These are phyloP conservation scores for Allomyces macrogynus DNA, from an alignment of 192 early-diverging fungal species.

Conservation along the genomic window DNA sequence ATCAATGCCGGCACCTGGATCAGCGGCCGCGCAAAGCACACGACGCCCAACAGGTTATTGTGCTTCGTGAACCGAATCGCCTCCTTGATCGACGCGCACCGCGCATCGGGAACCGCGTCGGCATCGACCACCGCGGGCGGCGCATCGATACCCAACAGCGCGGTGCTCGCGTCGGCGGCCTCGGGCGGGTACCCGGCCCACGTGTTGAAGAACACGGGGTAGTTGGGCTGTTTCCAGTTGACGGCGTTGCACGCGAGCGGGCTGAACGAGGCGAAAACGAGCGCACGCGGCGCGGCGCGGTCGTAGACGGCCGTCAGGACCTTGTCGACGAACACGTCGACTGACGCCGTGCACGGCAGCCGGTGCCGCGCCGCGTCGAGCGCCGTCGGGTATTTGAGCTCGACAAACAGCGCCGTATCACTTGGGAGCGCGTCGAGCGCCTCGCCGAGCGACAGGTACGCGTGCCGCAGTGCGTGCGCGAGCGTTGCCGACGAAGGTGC, in stretches of 20 bases:
- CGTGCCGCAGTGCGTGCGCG: not conserved
- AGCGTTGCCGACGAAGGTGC: not conserved
- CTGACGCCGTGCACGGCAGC: constrained; percentile 37
- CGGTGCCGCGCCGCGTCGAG: constrained; percentile 26
- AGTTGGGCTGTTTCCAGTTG: constrained; percentile 99
- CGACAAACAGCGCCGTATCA: constrained; percentile 62
- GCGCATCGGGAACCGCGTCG: not conserved
- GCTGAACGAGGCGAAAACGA: constrained; percentile 84
- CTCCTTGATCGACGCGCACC: constrained; percentile 56
- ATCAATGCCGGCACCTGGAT: constrained; percentile 81
- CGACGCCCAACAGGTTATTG: constrained; percentile 79
- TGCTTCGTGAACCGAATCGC: constrained; percentile 80
- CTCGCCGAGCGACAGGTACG: constrained; percentile 17
- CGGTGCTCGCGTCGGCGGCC: not conserved
- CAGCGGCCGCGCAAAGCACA: constrained; percentile 75
- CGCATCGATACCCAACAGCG: not conserved
- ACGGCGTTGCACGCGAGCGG: constrained; percentile 74
- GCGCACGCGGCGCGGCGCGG: constrained; percentile 28
- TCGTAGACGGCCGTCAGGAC: constrained; percentile 76
- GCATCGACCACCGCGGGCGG: not conserved
- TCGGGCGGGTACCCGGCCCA: constrained; percentile 34
- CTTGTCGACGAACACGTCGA: constrained; percentile 72
- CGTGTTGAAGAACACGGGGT: constrained; percentile 83
- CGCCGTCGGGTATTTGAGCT: constrained; percentile 70
- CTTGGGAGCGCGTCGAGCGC: constrained; percentile 29